These are phyloP conservation scores for Solanum infundibuliforme DNA, from an alignment of 257 asterid species.

Conservation along the genomic window DNA sequence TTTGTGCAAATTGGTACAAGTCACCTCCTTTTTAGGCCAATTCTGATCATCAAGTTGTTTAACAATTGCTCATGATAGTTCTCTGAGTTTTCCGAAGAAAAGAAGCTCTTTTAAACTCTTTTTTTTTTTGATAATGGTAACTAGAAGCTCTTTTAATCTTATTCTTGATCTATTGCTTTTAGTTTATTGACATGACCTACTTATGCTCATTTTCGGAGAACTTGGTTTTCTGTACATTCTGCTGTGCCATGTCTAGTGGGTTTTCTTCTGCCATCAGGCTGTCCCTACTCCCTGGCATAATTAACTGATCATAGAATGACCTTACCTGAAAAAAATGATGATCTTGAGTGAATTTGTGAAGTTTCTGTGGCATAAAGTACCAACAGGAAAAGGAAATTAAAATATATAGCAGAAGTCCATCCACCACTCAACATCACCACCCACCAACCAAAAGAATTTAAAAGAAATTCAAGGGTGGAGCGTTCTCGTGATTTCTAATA, in stretches of 20 bases:
- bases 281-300: not conserved
- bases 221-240: not conserved
- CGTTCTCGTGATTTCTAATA: not conserved
- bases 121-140: not conserved
- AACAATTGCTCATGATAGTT: not conserved
- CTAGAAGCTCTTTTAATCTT: not conserved
- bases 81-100: not conserved
- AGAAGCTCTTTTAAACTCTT: not conserved
- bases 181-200: not conserved
- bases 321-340: not conserved
- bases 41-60: not conserved
- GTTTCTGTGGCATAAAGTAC: not conserved
- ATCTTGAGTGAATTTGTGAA: not conserved
- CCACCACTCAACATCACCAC: not conserved
- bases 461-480: not conserved
- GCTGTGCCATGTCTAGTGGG: not conserved
- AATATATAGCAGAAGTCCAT: not conserved
- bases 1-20: constrained; percentile 5
- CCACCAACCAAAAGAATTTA: not conserved
- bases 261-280: not conserved
- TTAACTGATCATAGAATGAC: not conserved
- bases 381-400: not conserved
- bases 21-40: not conserved
- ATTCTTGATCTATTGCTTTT: not conserved
- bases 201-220: not conserved